Conservation (phyloP, 768 basidiomycete species). For the Tricholoma sp. region DNA sequence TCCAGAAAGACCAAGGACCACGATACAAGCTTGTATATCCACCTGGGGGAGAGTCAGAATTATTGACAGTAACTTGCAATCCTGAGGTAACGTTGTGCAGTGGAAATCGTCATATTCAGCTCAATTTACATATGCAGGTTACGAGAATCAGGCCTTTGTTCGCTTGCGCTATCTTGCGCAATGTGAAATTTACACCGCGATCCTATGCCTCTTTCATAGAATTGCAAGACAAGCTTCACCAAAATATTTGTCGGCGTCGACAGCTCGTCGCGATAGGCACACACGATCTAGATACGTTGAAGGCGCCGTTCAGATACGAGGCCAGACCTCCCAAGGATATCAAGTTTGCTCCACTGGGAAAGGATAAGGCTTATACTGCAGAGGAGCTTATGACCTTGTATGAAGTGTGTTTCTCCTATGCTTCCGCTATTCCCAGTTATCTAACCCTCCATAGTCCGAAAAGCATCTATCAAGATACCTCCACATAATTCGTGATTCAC, state of each 20-base stretch:
- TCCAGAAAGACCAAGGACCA: conserved; percentile 63
- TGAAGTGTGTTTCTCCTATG: conserved; percentile 54
- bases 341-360: conserved; percentile 85
- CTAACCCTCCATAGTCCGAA: conserved; percentile 58
- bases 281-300: conserved; percentile 89
- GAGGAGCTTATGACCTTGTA: conserved; percentile 91
- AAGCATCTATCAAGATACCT: conserved; percentile 88
- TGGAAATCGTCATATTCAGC: neutral
- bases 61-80: conserved; percentile 64
- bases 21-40: conserved; percentile 73
- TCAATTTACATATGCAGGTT: conserved; percentile 48
- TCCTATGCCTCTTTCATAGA: conserved; percentile 98
- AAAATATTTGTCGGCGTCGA: conserved; percentile 87
- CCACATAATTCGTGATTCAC: conserved; percentile 89
- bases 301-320: conserved; percentile 84
- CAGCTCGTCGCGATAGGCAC: conserved; percentile 96
- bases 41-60: conserved; percentile 54
- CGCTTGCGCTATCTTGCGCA: conserved; percentile 86
- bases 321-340: conserved; percentile 81
- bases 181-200: conserved; percentile 79
- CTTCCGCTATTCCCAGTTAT: neutral
- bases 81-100: conserved; percentile 56
- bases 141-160: conserved; percentile 84
- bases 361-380: conserved; percentile 74
- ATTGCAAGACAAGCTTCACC: conserved; percentile 97